These are phyloP conservation scores for Leishmania turanica DNA, from an alignment of 208 protist species.

Conservation along the genomic window DNA sequence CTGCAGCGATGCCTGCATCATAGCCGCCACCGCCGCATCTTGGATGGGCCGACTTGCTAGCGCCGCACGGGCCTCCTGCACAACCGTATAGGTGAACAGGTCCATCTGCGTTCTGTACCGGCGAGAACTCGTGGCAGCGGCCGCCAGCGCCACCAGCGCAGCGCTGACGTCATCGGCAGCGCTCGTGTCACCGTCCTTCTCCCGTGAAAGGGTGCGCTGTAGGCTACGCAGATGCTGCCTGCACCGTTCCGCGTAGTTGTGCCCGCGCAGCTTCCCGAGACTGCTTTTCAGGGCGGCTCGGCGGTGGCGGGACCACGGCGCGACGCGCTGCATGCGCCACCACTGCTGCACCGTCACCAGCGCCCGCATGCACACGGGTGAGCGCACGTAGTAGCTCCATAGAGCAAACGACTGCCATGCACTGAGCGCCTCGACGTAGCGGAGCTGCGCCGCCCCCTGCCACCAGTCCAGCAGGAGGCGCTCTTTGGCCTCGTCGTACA, in stretches of 20 bases:
- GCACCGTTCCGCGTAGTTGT: slow-evolving; percentile 2
- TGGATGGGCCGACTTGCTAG: not conserved
- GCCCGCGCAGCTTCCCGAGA: slow-evolving; percentile 8
- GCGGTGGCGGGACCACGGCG: slow-evolving; percentile 24
- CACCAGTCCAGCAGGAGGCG: slow-evolving; percentile 26
- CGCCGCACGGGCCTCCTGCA: slow-evolving; percentile 12
- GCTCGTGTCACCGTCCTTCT: not conserved
- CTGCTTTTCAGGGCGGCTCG: not conserved
- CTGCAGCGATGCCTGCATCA: not conserved
- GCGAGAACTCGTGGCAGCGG: slow-evolving; percentile 34
- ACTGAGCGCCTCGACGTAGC: slow-evolving; percentile 24
- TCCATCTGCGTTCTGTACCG: slow-evolving; percentile 37
- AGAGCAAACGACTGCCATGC: slow-evolving; percentile 18
- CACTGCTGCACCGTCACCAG: slow-evolving; percentile 68
- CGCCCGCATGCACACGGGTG: slow-evolving; percentile 41
- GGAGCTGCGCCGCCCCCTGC: slow-evolving; percentile 6
- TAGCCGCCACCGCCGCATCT: not conserved
- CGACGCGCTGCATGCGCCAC: slow-evolving; percentile 55
- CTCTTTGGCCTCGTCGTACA: slow-evolving; percentile 23
- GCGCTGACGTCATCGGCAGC: not conserved
- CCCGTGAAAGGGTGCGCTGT: not conserved
- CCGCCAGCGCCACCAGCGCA: slow-evolving; percentile 19
- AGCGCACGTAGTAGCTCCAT: slow-evolving; percentile 31
- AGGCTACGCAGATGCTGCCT: slow-evolving; percentile 16
- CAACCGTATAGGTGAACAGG: slow-evolving; percentile 39